Conservation (phyloP, 257 asterid genomes). For the Scutellaria galericulata region DNA sequence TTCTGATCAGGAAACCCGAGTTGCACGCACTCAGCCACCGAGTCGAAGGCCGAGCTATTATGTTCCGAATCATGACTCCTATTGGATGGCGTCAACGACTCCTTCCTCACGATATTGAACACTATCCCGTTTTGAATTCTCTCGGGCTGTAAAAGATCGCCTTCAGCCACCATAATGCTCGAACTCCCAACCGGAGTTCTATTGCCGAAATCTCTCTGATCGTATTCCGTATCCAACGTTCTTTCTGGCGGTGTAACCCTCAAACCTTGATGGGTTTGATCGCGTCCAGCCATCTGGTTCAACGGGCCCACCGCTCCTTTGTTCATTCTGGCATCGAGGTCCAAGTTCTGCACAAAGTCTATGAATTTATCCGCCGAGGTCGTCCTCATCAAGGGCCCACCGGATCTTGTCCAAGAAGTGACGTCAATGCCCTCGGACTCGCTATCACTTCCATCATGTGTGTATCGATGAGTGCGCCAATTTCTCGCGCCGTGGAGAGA, state of each 20-base stretch:
- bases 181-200: slow-evolving; percentile 39
- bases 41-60: slow-evolving; percentile 42
- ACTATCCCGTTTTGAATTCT: slow-evolving; percentile 78
- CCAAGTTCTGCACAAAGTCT: slow-evolving; percentile 77
- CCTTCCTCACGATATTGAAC: slow-evolving; percentile 81
- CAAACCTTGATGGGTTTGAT: slow-evolving; percentile 43
- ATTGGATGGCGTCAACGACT: slow-evolving; percentile 63
- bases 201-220: slow-evolving; percentile 47
- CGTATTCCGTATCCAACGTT: slow-evolving; percentile 57
- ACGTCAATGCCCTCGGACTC: slow-evolving; percentile 75
- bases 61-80: slow-evolving; percentile 65
- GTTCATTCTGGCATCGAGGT: slow-evolving; percentile 44
- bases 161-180: slow-evolving; percentile 73
- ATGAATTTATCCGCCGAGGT: slow-evolving; percentile 84
- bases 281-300: slow-evolving; percentile 41
- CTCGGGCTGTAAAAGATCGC: slow-evolving; percentile 86
- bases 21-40: slow-evolving; percentile 68
- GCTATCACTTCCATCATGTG: slow-evolving; percentile 79
- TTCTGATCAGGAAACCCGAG: slow-evolving; percentile 58
- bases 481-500: slow-evolving; percentile 51
- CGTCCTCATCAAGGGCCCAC: slow-evolving; percentile 99
- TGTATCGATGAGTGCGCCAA: slow-evolving; percentile 47
- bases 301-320: slow-evolving; percentile 36
- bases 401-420: slow-evolving; percentile 84
- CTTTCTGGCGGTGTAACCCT: slow-evolving; percentile 53